Evolutionary conservation across 1,284 basidiomycete genomes (phyloP), one percentile per base, ranked within the genome.

Genomic region (Ganoderma resinaceum): DNA sequence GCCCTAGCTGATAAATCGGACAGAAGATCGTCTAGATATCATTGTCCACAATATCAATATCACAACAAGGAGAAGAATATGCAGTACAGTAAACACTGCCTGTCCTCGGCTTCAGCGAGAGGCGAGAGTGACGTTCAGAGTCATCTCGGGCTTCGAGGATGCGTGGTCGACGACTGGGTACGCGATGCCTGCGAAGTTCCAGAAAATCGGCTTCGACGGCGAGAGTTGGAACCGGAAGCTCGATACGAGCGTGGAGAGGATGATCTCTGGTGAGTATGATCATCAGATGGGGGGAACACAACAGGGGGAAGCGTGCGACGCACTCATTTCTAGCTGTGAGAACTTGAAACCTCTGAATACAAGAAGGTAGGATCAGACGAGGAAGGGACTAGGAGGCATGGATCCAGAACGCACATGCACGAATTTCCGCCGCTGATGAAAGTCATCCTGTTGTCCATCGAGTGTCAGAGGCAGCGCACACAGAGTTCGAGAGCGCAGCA

Each of bases 381-480:
- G n/a, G 26, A 12, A 0, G 20, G 9, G 4, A 33, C 37, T 11
- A 20, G 35, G 40, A 23, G 26, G 33, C 14, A 40, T 16, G 26
- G 26, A 66, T 26, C 6, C 23, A 5, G 65, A 1, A 72, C 76
- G 62, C 46, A 79, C 77, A 80, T 78, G 78, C 80, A 80, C 14
- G 76, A 64, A 26, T 75, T 67, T 57, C 72, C 72, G 12, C 79
- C 80, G 6, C 77, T 77, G 33, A 77, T 67, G 73, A 81, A 81
- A 18, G 79, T 80, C 75, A 80, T 77, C 65, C 79, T 81, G 43
- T 42, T 29, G 23, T 23, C 6, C 52, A 20, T 23, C 20, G n/a
- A 5, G 9, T 8, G 14, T n/a, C 11, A 42, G 55, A 16, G n/a
- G 16, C 18, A 40, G 11, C n/a, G 26, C 16, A 9, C 29, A 7